Evolutionary conservation across 495 filamentous ascomycete species (phyloP), one percentile per base, ranked within the genome.

Genomic region (Haplographium delicatum): DNA sequence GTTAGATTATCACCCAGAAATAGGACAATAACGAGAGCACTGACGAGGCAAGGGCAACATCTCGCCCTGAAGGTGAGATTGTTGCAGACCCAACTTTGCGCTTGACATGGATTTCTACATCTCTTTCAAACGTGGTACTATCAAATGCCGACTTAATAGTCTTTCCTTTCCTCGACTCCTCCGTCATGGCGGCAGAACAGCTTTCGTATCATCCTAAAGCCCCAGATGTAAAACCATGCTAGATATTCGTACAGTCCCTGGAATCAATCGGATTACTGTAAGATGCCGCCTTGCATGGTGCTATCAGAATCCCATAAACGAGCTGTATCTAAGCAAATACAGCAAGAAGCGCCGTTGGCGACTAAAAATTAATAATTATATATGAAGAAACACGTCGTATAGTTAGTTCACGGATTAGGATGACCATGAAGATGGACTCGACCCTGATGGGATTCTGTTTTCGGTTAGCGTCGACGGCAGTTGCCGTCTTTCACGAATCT

Each of bases 41-140:
- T 69, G 72, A 86, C 73, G 91, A 95, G 42, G 89, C 91, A 50
- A 97, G 74, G 10, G 93, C 91, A 18, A 97, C 82, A 74, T 97
- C 91, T 53, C 91, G 77, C 28, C 91, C 93, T 57, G 84, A 91
- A 10, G 91, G 91, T 1, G 91, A 95, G 65, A 97, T 96, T 23
- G 91, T 76, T 20, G 76, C 76, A 16, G 74, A 80, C 23, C 76
- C 76, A 24, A 76, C 73, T 26, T 75, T 88, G 59, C 89, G 84
- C 13, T 61, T 50, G 28, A 96, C 85, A 60, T 86, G 80, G 57
- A 97, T 87, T 4, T 82, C 85, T 42, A 84, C 84, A 63, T 96
- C 85, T 56, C 83, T 78, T 51, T 87, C 88, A 52, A 95, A 97
- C 4, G 85, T 95, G 43, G 85, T 81, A 60, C 89, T 95, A 48